Conservation (phyloP, 2,329 filamentous ascomycete genomes). For the Paecilomyces fulvus region DNA sequence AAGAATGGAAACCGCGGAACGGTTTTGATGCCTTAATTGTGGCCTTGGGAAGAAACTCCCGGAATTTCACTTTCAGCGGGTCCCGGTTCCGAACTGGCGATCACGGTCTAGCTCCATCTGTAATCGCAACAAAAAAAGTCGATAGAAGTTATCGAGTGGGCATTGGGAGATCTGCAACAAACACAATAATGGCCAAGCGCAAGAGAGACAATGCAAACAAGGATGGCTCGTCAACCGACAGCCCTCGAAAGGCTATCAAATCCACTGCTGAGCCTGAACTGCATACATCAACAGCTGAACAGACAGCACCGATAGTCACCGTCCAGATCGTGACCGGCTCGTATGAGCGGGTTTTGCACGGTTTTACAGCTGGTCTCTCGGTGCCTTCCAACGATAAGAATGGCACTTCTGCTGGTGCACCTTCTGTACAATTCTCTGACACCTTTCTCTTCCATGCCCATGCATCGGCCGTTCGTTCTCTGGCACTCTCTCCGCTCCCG, state of each 20-base stretch:
- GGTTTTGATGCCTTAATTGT: not conserved
- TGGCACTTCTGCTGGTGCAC: slow-evolving; percentile 14
- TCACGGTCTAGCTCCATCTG: slow-evolving; percentile 5
- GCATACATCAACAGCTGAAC: slow-evolving; percentile 17
- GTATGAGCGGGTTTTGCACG: slow-evolving; percentile 88
- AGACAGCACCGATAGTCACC: slow-evolving; percentile 37
- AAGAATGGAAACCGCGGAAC: not conserved
- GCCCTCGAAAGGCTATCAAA: slow-evolving; percentile 27
- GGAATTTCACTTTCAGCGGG: not conserved
- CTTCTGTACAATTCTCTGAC: slow-evolving; percentile 64
- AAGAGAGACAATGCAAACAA: slow-evolving; percentile 32
- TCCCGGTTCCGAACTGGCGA: not conserved
- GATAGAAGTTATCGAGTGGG: not conserved
- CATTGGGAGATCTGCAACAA: not conserved
- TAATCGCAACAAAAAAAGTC: slow-evolving; percentile 4
- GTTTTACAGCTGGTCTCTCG: slow-evolving; percentile 68
- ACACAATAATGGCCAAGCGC: slow-evolving; percentile 34
- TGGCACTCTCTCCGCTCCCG: slow-evolving; percentile 74
- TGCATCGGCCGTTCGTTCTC: slow-evolving; percentile 76
- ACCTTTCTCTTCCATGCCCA: slow-evolving; percentile 96
- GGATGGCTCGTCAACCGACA: slow-evolving; percentile 14
- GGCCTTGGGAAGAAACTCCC: not conserved
- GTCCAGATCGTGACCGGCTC: slow-evolving; percentile 88
- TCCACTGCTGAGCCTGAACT: slow-evolving; percentile 13
- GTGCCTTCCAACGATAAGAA: slow-evolving; percentile 11